phyloP scores from a whole-genome alignment of 805 yeast genomes.

The Saccharomycopsis lassenensis region DNA sequence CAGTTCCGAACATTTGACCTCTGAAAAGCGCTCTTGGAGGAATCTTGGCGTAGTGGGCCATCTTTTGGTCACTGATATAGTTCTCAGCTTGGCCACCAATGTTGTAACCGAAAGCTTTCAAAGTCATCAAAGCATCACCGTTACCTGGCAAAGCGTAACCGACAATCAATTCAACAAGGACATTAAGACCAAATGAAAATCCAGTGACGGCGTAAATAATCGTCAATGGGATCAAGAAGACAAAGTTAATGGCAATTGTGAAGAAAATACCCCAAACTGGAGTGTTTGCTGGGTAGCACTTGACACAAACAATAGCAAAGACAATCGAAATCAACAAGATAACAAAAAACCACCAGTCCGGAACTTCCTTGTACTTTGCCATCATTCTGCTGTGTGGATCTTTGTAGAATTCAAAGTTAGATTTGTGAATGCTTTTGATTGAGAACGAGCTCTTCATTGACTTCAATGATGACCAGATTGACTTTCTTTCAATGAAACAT shows the following conservation, averaged over 20 bases:
- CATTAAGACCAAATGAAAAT: conserved; percentile 36
- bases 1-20: conserved; percentile 28
- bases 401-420: conserved; percentile 23
- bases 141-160: conserved; percentile 49
- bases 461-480: conserved; percentile 30
- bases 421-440: conserved; percentile 16
- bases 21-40: conserved; percentile 51
- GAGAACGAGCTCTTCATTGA: conserved; percentile 26
- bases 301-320: conserved; percentile 37
- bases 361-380: conserved; percentile 48
- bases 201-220: conserved; percentile 40
- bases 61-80: conserved; percentile 44
- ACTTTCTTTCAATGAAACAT: conserved; percentile 33
- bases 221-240: conserved; percentile 43
- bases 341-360: conserved; percentile 42
- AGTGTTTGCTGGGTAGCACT: conserved; percentile 36
- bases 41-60: conserved; percentile 47
- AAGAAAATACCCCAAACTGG: conserved; percentile 54
- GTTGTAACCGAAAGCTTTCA: conserved; percentile 45
- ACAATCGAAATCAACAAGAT: conserved; percentile 33
- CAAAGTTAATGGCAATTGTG: conserved; percentile 37
- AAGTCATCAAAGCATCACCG: conserved; percentile 40
- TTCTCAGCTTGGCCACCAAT: conserved; percentile 55
- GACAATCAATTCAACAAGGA: conserved; percentile 43
- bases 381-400: conserved; percentile 53